phyloP scores from a whole-genome alignment of 257 asterid genomes.

The Parsonsia alboflavescens region DNA sequence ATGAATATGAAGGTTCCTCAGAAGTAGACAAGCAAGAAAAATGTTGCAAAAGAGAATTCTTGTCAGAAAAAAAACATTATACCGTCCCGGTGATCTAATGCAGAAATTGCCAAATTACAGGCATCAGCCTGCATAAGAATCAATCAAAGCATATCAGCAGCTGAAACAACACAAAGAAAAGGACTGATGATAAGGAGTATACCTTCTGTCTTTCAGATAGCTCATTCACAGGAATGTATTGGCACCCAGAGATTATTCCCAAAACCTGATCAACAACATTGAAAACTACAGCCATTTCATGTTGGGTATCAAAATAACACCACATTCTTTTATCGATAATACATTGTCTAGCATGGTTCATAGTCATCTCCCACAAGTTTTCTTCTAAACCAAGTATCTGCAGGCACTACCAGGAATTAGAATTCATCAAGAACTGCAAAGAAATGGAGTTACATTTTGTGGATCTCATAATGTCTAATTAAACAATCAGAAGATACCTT shows the following conservation, averaged over 20 bases:
- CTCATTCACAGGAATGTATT: slow-evolving; percentile 1
- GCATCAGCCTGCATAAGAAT: slow-evolving; percentile 10
- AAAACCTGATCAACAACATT: slow-evolving; percentile 6
- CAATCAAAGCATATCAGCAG: background rate
- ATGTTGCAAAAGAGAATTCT: background rate
- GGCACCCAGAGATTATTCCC: slow-evolving; percentile 1
- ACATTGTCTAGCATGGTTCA: slow-evolving; percentile 12
- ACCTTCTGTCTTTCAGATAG: slow-evolving; percentile 13
- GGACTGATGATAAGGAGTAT: background rate
- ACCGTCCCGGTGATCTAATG: background rate
- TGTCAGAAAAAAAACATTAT: background rate
- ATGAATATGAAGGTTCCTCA: background rate
- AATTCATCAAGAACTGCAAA: background rate
- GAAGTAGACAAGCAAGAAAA: background rate
- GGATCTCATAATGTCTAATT: background rate
- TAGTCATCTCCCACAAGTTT: background rate
- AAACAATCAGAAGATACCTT: background rate
- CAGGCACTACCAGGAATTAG: background rate
- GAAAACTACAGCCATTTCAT: background rate
- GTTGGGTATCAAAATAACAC: background rate
- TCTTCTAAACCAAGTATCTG: slow-evolving; percentile 7
- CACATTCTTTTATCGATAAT: slow-evolving; percentile 3
- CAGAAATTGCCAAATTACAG: slow-evolving; percentile 4
- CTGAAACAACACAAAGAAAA: background rate
- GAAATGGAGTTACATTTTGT: background rate